These are phyloP conservation scores for Nicotiana attenuata DNA, from an alignment of 257 asterid species.

Conservation along the genomic window DNA sequence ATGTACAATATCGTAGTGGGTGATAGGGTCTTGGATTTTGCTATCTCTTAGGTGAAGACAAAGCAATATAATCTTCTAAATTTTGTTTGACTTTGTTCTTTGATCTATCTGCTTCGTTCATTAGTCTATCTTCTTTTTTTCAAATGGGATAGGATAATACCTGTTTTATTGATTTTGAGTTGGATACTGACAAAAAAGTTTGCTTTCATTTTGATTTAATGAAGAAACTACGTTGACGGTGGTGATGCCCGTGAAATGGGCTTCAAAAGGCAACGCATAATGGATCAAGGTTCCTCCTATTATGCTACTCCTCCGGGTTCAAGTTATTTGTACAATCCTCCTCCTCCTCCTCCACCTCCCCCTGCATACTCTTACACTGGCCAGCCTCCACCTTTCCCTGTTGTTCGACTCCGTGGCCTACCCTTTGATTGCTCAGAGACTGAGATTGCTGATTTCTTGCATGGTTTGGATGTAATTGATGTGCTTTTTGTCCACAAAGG, in stretches of 20 bases:
- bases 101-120: not conserved
- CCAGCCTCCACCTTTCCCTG: conserved; percentile 85
- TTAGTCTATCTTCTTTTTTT: not conserved
- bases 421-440: conserved; percentile 84
- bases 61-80: not conserved
- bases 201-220: not conserved
- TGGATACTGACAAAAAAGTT: not conserved
- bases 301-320: conserved; percentile 54
- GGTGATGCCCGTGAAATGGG: conserved; percentile 91
- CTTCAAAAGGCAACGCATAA: conserved; percentile 76
- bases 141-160: not conserved
- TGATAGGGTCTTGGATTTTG: not conserved
- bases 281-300: conserved; percentile 74
- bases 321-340: conserved; percentile 68
- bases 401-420: conserved; percentile 95
- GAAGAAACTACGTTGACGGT: conserved; percentile 54
- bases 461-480: conserved; percentile 73
- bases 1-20: not conserved
- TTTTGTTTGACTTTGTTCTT: not conserved
- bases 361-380: conserved; percentile 52
- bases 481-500: conserved; percentile 74
- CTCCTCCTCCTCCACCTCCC: conserved; percentile 62
- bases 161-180: conserved; percentile 1
- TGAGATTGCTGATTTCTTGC: conserved; percentile 81
- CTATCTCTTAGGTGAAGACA: not conserved